Percentiles rank a stretch among this genome's conserved stretches.
phyloP scores from a whole-genome alignment of 192 early-diverging fungal genomes.

The Coemansia sp. region DNA sequence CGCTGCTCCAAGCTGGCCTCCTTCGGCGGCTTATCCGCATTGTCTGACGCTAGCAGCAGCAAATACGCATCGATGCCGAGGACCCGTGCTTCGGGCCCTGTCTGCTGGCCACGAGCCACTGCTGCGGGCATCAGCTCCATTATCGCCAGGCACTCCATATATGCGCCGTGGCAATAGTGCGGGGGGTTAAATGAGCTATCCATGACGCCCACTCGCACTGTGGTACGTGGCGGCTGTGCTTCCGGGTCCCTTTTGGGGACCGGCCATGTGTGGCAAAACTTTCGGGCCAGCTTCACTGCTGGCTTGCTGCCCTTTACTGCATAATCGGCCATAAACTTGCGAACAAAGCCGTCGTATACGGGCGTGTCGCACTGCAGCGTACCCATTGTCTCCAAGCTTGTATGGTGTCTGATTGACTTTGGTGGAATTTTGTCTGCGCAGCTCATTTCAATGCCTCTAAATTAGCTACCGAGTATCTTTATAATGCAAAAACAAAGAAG shows the following conservation, averaged over 20 bases:
- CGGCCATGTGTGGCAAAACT: constrained; percentile 37
- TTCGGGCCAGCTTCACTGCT: constrained; percentile 25
- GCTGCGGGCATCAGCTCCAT: constrained; percentile 18
- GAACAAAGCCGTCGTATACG: constrained; percentile 38
- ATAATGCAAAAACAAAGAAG: not conserved
- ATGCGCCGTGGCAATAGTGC: constrained; percentile 55
- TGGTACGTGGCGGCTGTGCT: not conserved
- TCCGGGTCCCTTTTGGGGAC: not conserved
- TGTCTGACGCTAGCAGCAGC: constrained; percentile 62
- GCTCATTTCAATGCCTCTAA: no score
- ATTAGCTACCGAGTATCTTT: not conserved
- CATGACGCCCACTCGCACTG: constrained; percentile 55
- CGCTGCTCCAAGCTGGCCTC: constrained; percentile 61
- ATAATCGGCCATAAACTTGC: constrained; percentile 12
- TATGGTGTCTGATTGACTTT: no score
- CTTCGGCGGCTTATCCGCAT: constrained; percentile 66
- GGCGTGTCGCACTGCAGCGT: constrained; percentile 41
- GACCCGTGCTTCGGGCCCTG: constrained; percentile 11
- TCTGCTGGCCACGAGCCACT: constrained; percentile 5
- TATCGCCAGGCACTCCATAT: constrained; percentile 37
- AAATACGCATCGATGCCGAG: constrained; percentile 60
- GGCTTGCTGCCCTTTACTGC: constrained; percentile 2
- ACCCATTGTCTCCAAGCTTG: constrained; percentile 13
- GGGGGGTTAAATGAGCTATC: constrained; percentile 79
- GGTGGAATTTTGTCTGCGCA: no score